Evolutionary conservation across 371 early-diverging fungal genomes (phyloP), one percentile per base, ranked within the genome.

Genomic region (Zopfochytrium polystomum): DNA sequence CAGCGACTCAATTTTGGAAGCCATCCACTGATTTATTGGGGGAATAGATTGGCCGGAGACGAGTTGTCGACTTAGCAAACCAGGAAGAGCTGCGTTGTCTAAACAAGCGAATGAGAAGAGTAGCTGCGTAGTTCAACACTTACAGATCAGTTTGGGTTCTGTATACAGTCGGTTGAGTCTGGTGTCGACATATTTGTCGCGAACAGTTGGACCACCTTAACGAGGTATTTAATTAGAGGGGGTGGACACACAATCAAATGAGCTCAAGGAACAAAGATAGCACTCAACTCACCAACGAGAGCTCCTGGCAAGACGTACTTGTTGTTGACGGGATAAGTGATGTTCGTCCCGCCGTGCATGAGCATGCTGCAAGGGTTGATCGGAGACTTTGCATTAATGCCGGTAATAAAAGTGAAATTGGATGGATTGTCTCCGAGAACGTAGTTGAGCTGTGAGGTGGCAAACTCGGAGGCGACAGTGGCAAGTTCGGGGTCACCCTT

Each of bases 71-170:
- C 18, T 23, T 7, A 47, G 23, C 18, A 47, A 9, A 22, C 47
- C 47, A 22, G 47, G 47, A 9, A 47, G 9, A 23, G 47, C 18
- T 23, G 47, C 47, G 47, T 47, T 47, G 18, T 15, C 47, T 47
- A 47, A 38, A 38, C n/a, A n/a, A n/a, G n/a, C n/a, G n/a, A n/a
- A n/a, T n/a, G n/a, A n/a, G n/a, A n/a, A n/a, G n/a, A 38, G 7
- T 18, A 38, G 18, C 11, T 18, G 38, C 7, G 11, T 7, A 7
- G 38, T 38, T 38, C 18, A 11, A 38, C 11, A 38, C 7, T 38
- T 38, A 7, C 38, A 38, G 18, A 7, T 11, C 38, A 38, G 18
- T 18, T 38, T 38, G 18, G 18, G 18, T 7, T 18, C 11, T n/a
- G n/a, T n/a, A n/a, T n/a, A n/a, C n/a, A n/a, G n/a, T n/a, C n/a